Percentiles rank a stretch among this genome's conserved stretches.
These are phyloP conservation scores for Metschnikowia continentalis DNA, from an alignment of 805 yeast genomes.

Conservation along the genomic window DNA sequence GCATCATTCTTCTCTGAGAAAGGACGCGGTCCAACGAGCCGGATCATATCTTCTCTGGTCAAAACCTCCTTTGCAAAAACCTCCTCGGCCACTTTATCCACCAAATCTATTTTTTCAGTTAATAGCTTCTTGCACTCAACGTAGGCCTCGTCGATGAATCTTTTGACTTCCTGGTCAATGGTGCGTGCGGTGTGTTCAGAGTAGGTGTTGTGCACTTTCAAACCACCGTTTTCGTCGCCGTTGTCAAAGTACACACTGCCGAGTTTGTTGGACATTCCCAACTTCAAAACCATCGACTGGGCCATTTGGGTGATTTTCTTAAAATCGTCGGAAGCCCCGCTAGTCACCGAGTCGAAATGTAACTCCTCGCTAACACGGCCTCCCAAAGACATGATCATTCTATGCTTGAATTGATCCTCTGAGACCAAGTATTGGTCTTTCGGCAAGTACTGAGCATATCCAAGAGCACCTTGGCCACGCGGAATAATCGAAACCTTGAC, in stretches of 20 bases:
- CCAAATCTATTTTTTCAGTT: constrained; percentile 54
- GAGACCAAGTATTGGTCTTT: constrained; percentile 81
- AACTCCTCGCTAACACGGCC: constrained; percentile 96
- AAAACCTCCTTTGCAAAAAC: constrained; percentile 70
- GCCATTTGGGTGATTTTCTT: constrained; percentile 95
- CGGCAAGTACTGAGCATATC: constrained; percentile 96
- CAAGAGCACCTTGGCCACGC: constrained; percentile 93
- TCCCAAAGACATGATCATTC: constrained; percentile 96
- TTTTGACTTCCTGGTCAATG: constrained; percentile 79
- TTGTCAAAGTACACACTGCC: constrained; percentile 82
- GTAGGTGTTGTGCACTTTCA: constrained; percentile 74
- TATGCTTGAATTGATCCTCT: constrained; percentile 73
- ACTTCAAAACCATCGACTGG: constrained; percentile 81
- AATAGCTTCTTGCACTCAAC: constrained; percentile 63
- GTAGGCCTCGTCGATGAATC: constrained; percentile 74
- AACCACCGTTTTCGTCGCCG: constrained; percentile 46
- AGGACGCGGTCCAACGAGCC: constrained; percentile 72
- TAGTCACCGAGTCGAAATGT: constrained; percentile 85
- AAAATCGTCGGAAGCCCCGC: constrained; percentile 96
- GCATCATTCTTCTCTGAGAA: constrained; percentile 80
- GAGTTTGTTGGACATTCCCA: constrained; percentile 86
- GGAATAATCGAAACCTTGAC: constrained; percentile 96
- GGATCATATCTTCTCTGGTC: constrained; percentile 76
- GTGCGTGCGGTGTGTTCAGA: constrained; percentile 79
- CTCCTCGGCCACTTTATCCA: constrained; percentile 70